phyloP scores from a whole-genome alignment of 352 stramenopile species.

The Stephanocyclus meneghinianus region DNA sequence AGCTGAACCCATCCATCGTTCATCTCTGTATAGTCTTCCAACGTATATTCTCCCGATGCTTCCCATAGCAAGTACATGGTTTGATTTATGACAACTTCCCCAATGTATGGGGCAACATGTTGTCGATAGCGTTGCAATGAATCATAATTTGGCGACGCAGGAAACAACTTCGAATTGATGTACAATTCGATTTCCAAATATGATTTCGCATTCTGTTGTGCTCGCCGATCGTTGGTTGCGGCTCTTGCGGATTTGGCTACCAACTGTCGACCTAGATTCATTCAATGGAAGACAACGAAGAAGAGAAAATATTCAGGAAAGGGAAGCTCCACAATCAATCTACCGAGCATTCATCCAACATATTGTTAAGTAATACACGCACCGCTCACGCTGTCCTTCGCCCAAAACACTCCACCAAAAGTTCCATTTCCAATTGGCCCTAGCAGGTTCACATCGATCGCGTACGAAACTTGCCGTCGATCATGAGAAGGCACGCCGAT shows the following conservation, averaged over 20 bases:
- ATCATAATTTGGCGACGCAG: neutral
- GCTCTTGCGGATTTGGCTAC: constrained; percentile 21
- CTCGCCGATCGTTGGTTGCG: constrained; percentile 15
- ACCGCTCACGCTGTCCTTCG: constrained; percentile 18
- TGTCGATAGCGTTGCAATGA: neutral
- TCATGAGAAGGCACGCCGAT: neutral
- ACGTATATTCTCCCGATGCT: constrained; percentile 29
- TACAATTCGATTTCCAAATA: constrained; percentile 47
- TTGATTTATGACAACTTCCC: constrained; percentile 29
- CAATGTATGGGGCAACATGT: constrained; percentile 45
- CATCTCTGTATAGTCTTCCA: constrained; percentile 53
- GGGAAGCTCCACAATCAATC: neutral
- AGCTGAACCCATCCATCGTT: constrained; percentile 33
- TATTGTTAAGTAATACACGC: neutral
- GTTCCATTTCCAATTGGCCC: constrained; percentile 40
- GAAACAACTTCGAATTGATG: constrained; percentile 40
- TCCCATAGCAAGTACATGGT: constrained; percentile 42
- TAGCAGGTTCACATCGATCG: neutral
- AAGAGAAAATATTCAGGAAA: neutral
- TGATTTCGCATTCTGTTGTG: constrained; percentile 27
- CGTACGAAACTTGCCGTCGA: neutral
- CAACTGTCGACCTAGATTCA: constrained; percentile 4
- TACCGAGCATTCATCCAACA: neutral
- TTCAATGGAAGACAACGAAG: neutral
- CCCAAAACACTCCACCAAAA: constrained; percentile 30